Evolutionary conservation across 164 flowering plant genomes (phyloP).

Genomic region (Kalanchoe fedtschenkoi): DNA sequence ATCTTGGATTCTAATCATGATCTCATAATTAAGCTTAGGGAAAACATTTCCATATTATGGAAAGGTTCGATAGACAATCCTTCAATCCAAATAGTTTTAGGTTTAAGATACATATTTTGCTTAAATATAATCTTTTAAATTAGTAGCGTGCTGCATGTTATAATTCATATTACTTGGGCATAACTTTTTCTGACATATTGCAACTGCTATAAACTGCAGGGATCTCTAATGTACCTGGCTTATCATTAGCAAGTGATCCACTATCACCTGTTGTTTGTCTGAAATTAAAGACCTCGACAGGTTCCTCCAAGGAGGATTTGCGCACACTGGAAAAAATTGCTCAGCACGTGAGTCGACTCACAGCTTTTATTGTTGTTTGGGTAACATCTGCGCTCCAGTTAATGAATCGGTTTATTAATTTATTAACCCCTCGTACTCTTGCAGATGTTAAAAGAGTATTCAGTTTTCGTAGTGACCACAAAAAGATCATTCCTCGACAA

Average conservation of each 20-base stretch:
- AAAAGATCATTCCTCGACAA: constrained; percentile 75
- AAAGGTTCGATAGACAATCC: constrained; percentile 41
- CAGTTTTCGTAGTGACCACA: constrained; percentile 47
- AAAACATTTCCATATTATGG: constrained; percentile 51
- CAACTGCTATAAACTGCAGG: constrained; percentile 36
- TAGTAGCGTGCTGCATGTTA: too few relatives aligned
- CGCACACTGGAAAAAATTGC: constrained; percentile 63
- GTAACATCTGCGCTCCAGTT: background rate
- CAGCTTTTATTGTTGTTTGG: background rate
- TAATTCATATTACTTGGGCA: too few relatives aligned
- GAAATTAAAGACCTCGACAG: constrained; percentile 50
- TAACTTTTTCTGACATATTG: background rate
- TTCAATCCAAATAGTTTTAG: too few relatives aligned
- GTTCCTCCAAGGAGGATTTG: constrained; percentile 45
- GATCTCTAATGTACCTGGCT: constrained; percentile 46
- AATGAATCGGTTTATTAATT: background rate
- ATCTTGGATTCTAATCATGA: constrained; percentile 49
- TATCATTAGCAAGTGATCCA: constrained; percentile 55
- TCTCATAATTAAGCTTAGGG: constrained; percentile 35
- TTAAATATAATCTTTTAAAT: too few relatives aligned
- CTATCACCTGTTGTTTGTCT: constrained; percentile 75
- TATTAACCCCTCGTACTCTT: constrained; percentile 10
- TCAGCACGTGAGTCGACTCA: constrained; percentile 44
- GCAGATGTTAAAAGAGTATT: constrained; percentile 68
- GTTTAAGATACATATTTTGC: too few relatives aligned